Percentiles rank a stretch among this genome's conserved stretches.
phyloP scores from a whole-genome alignment of 148 eudicot genomes.

The Rhododendron williamsianum region DNA sequence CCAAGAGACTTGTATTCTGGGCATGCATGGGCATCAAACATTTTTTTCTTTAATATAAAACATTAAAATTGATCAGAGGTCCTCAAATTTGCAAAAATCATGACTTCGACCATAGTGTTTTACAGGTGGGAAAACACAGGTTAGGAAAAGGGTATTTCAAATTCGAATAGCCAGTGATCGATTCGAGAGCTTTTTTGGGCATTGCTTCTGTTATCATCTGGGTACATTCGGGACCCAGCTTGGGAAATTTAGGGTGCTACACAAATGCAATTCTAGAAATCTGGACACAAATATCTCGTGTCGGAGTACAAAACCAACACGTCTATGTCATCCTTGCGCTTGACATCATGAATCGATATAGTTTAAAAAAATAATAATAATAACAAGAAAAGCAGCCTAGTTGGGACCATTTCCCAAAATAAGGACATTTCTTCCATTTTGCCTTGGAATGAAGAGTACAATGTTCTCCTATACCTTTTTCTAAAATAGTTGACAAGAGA shows the following conservation, averaged over 20 bases:
- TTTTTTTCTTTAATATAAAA: too few species aligned
- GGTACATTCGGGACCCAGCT: too few species aligned
- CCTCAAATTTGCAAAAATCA: not conserved
- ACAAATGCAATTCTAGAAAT: not conserved
- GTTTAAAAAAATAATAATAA: not conserved
- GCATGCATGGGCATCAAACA: not conserved
- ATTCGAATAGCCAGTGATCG: not conserved
- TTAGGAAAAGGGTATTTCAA: not conserved
- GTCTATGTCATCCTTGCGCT: not conserved
- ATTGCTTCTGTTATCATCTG: not conserved
- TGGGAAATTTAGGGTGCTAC: not conserved
- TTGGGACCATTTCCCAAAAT: not conserved
- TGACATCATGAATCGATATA: not conserved
- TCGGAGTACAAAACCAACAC: not conserved
- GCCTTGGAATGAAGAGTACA: not conserved
- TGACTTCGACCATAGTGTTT: not conserved
- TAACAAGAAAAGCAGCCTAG: not conserved
- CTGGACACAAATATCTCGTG: not conserved
- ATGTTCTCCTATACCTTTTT: not conserved
- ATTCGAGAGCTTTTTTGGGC: not conserved
- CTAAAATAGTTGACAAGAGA: not conserved
- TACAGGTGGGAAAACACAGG: not conserved
- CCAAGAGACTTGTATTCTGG: not conserved
- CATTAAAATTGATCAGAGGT: not conserved
- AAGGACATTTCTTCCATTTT: not conserved